Evolutionary conservation across 75 land plant genomes (phyloP), one percentile per base, ranked within the genome.

Genomic region (Sequoia sempervirens): DNA sequence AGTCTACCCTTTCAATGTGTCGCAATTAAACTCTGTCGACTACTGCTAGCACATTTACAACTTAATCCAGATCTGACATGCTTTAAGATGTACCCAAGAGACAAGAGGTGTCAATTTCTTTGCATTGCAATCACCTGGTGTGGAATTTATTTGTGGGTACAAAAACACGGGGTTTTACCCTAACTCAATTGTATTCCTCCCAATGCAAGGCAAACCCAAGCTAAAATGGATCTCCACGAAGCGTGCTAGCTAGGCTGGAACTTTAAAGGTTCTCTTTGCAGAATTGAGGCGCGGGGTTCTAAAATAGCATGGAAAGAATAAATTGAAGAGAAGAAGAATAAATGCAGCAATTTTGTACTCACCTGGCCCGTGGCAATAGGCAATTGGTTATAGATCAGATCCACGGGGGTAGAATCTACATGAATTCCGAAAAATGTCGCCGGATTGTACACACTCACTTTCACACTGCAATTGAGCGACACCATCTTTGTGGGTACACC

Each of bases 341-440:
- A 38, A 37, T 30, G 8, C 26, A 38, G 23, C 23, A 15, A 17
- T 75, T 78, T 78, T 43, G 26, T 41, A 14, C 54, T 86, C 69
- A 96, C 98, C 92, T 96, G 90, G 13, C 96, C 98, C 73, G 89
- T 83, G 41, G 92, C 96, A 45, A 96, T 84, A 20, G 89, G 12
- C 36, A 96, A 88, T 72, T 96, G 89, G 12, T 89, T 90, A 75
- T 89, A 96, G 43, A 89, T 83, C 52, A 96, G 91, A 61, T 83
- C 80, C 80, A 93, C 64, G 0, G 91, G 88, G 0, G 82, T 87
- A 30, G 93, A 86, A 56, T 83, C 85, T 40, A 94, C 93, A 85
- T 94, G 98, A 76, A 94, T 91, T 52, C 98, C 98, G 83, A 90
- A 94, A 37, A 90, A 86, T 13, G 87, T 83, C 18, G 96, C 96